These are phyloP conservation scores for Zygotorulaspora chibaensis DNA, from an alignment of 805 yeast genomes.

Conservation along the genomic window DNA sequence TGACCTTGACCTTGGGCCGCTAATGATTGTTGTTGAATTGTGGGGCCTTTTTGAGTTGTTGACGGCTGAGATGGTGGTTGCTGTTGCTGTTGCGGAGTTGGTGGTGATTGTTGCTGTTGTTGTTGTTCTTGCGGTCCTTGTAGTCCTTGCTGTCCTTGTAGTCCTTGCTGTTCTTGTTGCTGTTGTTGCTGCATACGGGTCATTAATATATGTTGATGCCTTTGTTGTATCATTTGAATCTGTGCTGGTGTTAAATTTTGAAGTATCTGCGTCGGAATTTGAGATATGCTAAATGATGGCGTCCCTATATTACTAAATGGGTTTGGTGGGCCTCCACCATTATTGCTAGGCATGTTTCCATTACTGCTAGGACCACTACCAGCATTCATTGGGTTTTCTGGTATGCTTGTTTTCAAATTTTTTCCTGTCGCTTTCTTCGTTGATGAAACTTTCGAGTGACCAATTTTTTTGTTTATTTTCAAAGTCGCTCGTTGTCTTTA, in stretches of 20 bases:
- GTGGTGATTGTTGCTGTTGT: too few relatives aligned
- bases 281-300: slow-evolving; percentile 32
- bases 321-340: slow-evolving; percentile 11
- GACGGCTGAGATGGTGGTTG: slow-evolving; percentile 12
- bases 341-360: not conserved
- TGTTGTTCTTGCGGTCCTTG: slow-evolving; percentile 10
- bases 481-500: not conserved
- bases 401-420: not conserved
- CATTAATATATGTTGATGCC: slow-evolving; percentile 32
- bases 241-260: slow-evolving; percentile 33
- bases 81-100: slow-evolving; percentile 8
- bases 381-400: slow-evolving; percentile 5
- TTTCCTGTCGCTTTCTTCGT: not conserved
- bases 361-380: slow-evolving; percentile 6
- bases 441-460: not conserved
- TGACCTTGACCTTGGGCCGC: slow-evolving; percentile 8
- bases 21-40: slow-evolving; percentile 11
- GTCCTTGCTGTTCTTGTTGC: slow-evolving; percentile 16
- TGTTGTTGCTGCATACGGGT: slow-evolving; percentile 30
- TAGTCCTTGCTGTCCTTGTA: slow-evolving; percentile 16
- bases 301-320: slow-evolving; percentile 35
- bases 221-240: slow-evolving; percentile 33
- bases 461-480: slow-evolving; percentile 1
- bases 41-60: too few relatives aligned
- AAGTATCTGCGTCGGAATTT: slow-evolving; percentile 32